Conservation (phyloP, 306 rosid genomes). For the Rubus parviflorus region DNA sequence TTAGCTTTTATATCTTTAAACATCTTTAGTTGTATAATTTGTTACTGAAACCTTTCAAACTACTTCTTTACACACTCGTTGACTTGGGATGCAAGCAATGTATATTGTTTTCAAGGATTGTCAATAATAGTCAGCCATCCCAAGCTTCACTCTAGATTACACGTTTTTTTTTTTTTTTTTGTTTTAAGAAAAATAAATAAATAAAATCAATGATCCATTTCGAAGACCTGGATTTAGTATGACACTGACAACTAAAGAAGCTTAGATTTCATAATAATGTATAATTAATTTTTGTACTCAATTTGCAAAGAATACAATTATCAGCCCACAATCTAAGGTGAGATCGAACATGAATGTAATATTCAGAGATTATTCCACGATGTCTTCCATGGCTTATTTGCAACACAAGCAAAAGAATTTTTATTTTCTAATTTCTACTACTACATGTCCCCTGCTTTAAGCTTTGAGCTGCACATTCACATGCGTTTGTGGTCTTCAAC, state of each 20-base stretch:
- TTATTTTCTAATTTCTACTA: background rate
- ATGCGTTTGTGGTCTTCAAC: conserved; percentile 3
- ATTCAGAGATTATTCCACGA: background rate
- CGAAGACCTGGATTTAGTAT: too few relatives aligned
- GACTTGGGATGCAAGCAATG: background rate
- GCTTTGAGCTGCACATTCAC: conserved; percentile 9
- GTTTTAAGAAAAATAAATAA: too few relatives aligned
- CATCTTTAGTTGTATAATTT: too few relatives aligned
- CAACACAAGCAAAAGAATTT: conserved; percentile 8
- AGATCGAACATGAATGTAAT: background rate
- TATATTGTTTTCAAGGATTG: background rate
- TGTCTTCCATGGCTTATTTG: background rate
- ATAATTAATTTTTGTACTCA: too few relatives aligned
- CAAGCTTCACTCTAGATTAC: background rate
- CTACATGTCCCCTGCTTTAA: background rate
- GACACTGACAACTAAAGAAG: too few relatives aligned
- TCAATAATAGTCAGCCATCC: background rate
- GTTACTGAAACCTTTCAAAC: background rate
- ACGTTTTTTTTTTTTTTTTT: background rate
- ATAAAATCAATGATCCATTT: too few relatives aligned
- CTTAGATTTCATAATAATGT: too few relatives aligned
- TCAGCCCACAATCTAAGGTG: background rate
- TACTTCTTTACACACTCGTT: too few relatives aligned
- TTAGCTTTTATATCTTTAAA: too few relatives aligned
- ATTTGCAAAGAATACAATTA: background rate